These are phyloP conservation scores for Populus ilicifolia DNA, from an alignment of 345 rosid species.

Conservation along the genomic window DNA sequence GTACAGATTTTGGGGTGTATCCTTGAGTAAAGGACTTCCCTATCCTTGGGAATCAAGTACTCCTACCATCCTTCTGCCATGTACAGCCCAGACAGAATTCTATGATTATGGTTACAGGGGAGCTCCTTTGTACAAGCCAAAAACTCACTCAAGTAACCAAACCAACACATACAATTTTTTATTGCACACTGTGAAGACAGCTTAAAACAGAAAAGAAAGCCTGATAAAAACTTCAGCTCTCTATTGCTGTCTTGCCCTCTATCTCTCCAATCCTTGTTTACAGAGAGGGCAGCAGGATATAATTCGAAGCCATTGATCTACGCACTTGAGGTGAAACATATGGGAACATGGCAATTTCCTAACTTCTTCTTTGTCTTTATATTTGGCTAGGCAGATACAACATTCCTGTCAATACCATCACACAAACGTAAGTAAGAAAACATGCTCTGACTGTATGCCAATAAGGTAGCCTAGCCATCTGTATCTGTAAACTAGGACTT, in stretches of 20 bases:
- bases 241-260: conserved; percentile 6
- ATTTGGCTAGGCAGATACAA: conserved; percentile 83
- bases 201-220: background rate
- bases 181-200: background rate
- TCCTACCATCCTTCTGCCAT: background rate
- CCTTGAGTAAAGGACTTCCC: background rate
- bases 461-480: background rate
- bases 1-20: background rate
- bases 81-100: background rate
- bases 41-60: background rate
- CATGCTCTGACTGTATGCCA: background rate
- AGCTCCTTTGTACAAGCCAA: background rate
- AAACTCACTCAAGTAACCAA: background rate
- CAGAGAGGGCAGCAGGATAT: conserved; percentile 97
- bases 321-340: conserved; percentile 81
- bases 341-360: conserved; percentile 87
- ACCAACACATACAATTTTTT: background rate
- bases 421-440: background rate
- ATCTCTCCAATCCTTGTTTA: conserved; percentile 77
- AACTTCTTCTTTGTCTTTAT: conserved; percentile 86
- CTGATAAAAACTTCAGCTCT: background rate
- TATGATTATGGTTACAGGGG: background rate
- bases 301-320: conserved; percentile 95
- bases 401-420: conserved; percentile 57
- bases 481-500: background rate